phyloP scores from a whole-genome alignment of 108 stramenopile species.

The Conticribra weissflogii region DNA sequence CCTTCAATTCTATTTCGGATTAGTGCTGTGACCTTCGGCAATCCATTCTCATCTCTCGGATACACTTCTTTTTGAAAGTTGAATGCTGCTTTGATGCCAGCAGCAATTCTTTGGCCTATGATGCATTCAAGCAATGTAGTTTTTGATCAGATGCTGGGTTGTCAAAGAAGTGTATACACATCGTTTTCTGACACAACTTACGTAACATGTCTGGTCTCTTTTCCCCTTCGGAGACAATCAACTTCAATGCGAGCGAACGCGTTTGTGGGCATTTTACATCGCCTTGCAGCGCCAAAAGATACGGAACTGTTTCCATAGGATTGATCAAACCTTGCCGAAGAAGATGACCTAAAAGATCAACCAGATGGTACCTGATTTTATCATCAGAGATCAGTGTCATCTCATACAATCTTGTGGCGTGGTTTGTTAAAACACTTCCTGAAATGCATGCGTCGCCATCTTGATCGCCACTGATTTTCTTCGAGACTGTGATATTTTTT shows the following conservation, averaged over 20 bases:
- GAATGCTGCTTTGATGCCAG: conserved; percentile 76
- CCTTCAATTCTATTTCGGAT: conserved; percentile 47
- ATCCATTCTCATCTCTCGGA: conserved; percentile 42
- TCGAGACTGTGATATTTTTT: conserved; percentile 65
- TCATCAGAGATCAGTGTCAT: conserved; percentile 66
- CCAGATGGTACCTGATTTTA: conserved; percentile 60
- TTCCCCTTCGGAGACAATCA: conserved; percentile 80
- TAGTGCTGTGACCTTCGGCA: conserved; percentile 58
- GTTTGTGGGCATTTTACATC: conserved; percentile 77
- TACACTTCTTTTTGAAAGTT: conserved; percentile 74
- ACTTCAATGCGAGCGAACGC: conserved; percentile 69
- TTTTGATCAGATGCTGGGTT: too few relatives aligned
- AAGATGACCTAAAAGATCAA: conserved; percentile 81
- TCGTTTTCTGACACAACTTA: too few relatives aligned
- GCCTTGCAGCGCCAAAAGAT: conserved; percentile 86
- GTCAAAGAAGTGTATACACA: too few relatives aligned
- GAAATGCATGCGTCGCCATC: conserved; percentile 85
- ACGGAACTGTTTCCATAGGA: conserved; percentile 85
- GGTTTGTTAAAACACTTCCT: conserved; percentile 78
- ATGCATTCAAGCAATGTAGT: too few relatives aligned
- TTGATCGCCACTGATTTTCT: conserved; percentile 88
- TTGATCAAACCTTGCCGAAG: conserved; percentile 92
- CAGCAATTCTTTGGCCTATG: conserved; percentile 58
- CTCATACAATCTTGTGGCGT: conserved; percentile 74
- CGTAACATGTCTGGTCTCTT: conserved; percentile 88